Base-by-base conservation (phyloP, 2,329 filamentous ascomycete genomes). In the Cadophora malorum region DNA sequence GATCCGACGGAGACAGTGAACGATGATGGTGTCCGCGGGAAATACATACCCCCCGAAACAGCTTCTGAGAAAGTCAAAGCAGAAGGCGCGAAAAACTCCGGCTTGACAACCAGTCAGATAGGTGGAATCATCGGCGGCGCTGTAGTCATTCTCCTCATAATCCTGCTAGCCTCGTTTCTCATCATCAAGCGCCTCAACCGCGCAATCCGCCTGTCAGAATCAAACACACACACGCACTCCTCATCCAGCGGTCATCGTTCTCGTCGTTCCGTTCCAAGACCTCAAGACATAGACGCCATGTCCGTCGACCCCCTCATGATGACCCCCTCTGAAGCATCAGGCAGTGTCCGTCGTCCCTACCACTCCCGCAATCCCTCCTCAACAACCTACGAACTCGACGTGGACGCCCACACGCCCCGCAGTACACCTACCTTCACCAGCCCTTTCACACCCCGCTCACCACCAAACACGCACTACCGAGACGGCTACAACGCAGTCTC, bases 101-200 rank as follows among this genome's bases (percentile, higher is more conserved):
- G 76, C 3, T 69, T 76, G 23, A 72, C 73, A 25, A 74, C 68
- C 7, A 59, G 71, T n/a, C 79, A 82, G 31, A 77, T 88, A 2
- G 85, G 83, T 2, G 86, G 86, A 1, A 86, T 88, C 25, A 80
- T 88, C 41, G 83, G 81, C 1, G 86, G 84, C 0, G 82, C 82
- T 14, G 77, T 85, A 2, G 80, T 79, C 0, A 74, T 88, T 12
- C 77, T 88, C 1, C 65, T 85, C 1, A 77, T 83, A 31, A 79
- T 87, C 12, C 49, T 88, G 6, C 77, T 80, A 2, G 81, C 81
- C 0, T 79, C 84, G 1, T 83, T 80, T 68, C 76, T 86, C 60
- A 81, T 88, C 58, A 79, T 88, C 56, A 80, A 83, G 1, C 82
- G 82, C 10, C 80, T 88, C 19, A 85, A 75, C 41, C 68, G 69